phyloP scores from a whole-genome alignment of 345 rosid species.

The Gynandropsis gynandra region DNA sequence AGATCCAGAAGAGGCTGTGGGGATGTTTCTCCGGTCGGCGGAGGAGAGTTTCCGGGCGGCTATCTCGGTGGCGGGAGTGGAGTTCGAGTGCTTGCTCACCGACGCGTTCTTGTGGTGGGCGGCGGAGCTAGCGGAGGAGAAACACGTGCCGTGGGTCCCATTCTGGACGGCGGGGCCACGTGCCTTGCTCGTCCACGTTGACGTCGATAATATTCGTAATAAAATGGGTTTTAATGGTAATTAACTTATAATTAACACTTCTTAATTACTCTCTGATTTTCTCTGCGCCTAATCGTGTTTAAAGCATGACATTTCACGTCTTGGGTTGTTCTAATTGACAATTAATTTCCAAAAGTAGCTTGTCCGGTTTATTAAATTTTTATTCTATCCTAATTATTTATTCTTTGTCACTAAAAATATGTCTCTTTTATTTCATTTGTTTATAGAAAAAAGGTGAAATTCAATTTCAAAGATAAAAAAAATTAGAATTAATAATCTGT shows the following conservation, averaged over 20 bases:
- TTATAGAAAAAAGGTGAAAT: background rate
- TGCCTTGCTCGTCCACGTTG: conserved; percentile 32
- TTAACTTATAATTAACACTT: background rate
- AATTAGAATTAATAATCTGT: too few relatives aligned
- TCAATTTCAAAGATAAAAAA: background rate
- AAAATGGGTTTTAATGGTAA: conserved; percentile 23
- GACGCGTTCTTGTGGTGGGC: conserved; percentile 57
- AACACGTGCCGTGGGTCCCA: conserved; percentile 45
- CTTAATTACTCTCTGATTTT: background rate
- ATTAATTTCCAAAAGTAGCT: too few relatives aligned
- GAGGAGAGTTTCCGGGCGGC: conserved; percentile 34
- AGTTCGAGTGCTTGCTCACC: conserved; percentile 31
- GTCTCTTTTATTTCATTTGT: too few relatives aligned
- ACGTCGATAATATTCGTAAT: conserved; percentile 28
- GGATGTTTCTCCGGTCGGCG: conserved; percentile 27
- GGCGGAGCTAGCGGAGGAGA: conserved; percentile 34
- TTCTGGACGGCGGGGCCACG: conserved; percentile 46
- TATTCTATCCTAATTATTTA: too few relatives aligned
- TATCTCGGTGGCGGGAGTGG: conserved; percentile 25
- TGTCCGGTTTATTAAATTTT: too few relatives aligned
- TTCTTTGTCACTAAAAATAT: background rate
- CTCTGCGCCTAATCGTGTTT: too few relatives aligned
- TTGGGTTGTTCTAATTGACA: too few relatives aligned
- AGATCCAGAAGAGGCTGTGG: conserved; percentile 31
- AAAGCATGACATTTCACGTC: too few relatives aligned